Evolutionary conservation across 306 rosid species (phyloP), one percentile per base, ranked within the genome.

Genomic region (Carpinus viminea): DNA sequence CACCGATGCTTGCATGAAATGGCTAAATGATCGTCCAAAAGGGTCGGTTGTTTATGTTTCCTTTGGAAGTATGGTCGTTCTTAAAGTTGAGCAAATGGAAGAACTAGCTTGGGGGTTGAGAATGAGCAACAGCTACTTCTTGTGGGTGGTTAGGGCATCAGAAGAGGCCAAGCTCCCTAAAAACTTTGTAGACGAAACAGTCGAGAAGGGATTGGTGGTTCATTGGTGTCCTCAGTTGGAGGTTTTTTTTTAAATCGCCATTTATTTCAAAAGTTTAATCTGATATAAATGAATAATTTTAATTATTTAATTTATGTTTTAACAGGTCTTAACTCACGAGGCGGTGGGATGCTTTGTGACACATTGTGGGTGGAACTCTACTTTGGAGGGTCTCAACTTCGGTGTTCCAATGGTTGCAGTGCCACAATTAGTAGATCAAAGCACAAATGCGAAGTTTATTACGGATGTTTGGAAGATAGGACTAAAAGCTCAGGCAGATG

Each of bases 11-110:
- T 71, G 68, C 66, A 70, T 34, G 5, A 50, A 21, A 20, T 92
- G 97, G 92, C 81, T 89, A 54, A 75, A 81, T 12, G 4, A 62
- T 62, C 68, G 38, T 28, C 10, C 68, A 62, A 62, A 13, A 62
- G 45, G 45, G 20, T 62, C 20, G 10, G 68, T 62, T 62, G 12
- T 62, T 5, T 62, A 62, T 28, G 68, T 62, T 28, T 62, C 68
- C 31, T 62, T 31, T 4, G 68, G 20, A 11, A 62, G 68, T 62
- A 26, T 62, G 43, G 43, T n/a, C 2, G 4, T 8, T 28, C 68
- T 62, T 12, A 8, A 28, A 12, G 68, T 6, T 2, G 45, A 62
- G 68, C 68, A 62, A 31, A 31, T 2, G 68, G 9, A 62, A 28
- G 68, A 62, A 62, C 8, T 62, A 62, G 20, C 45, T 62, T 62